These are phyloP conservation scores for Diaporthe helianthi DNA, from an alignment of 2,329 filamentous ascomycete genomes.

Conservation along the genomic window DNA sequence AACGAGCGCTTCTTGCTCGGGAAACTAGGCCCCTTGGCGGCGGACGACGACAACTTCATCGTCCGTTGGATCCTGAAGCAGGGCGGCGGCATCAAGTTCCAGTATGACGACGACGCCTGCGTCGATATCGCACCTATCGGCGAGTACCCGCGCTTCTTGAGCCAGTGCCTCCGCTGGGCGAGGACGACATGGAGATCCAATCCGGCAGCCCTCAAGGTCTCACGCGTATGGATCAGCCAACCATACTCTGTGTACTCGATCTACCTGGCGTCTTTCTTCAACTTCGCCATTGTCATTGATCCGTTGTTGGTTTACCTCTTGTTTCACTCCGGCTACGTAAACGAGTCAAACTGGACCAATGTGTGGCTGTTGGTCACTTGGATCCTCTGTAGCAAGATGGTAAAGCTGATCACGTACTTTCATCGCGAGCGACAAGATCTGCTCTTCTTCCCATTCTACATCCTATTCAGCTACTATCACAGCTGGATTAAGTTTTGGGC, in stretches of 20 bases:
- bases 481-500: not conserved
- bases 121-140: not conserved
- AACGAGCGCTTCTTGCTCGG: not conserved
- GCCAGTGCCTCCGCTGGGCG: not conserved
- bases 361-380: not conserved
- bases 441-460: not conserved
- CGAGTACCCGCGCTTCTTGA: not conserved
- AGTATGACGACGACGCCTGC: not conserved
- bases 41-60: not conserved
- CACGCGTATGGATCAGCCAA: not conserved
- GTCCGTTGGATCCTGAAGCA: not conserved
- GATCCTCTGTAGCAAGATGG: constrained; percentile 1
- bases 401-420: not conserved
- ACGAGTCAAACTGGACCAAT: not conserved
- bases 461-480: not conserved
- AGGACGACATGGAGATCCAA: not conserved
- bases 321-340: not conserved
- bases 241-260: not conserved
- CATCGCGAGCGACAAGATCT: not conserved
- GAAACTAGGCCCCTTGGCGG: not conserved
- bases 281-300: not conserved
- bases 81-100: not conserved
- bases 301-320: not conserved
- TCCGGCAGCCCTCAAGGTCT: not conserved
- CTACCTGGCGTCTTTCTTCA: not conserved